phyloP scores from a whole-genome alignment of 1,284 basidiomycete genomes.

The Microbotryum violaceum region DNA sequence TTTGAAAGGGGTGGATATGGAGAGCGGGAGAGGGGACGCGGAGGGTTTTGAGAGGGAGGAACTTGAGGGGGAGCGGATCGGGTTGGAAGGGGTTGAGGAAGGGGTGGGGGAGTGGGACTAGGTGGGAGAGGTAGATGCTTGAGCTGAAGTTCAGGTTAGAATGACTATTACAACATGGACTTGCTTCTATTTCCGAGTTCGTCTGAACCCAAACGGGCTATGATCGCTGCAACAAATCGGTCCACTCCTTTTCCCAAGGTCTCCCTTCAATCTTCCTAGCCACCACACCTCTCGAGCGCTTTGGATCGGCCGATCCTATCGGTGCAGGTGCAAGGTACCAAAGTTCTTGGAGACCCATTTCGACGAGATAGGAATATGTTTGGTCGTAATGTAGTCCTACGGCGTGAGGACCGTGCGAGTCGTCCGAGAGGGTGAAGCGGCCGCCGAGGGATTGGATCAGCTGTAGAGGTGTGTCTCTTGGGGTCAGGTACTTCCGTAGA shows the following conservation, averaged over 20 bases:
- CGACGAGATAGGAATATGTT: conserved; percentile 60
- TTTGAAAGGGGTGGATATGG: conserved; percentile 54
- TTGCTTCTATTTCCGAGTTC: too few relatives aligned
- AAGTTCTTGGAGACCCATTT: conserved; percentile 55
- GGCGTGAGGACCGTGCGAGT: conserved; percentile 82
- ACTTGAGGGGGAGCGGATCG: background rate
- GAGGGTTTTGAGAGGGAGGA: conserved; percentile 34
- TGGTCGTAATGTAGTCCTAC: conserved; percentile 80
- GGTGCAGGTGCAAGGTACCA: conserved; percentile 53
- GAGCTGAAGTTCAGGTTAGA: too few relatives aligned
- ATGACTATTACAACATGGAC: too few relatives aligned
- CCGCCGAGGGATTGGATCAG: conserved; percentile 61
- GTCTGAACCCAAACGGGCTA: too few relatives aligned
- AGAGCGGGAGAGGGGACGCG: conserved; percentile 60
- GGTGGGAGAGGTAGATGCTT: background rate
- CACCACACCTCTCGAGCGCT: background rate
- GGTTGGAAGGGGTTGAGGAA: too few relatives aligned
- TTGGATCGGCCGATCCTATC: background rate
- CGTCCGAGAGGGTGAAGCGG: conserved; percentile 80
- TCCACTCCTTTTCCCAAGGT: conserved; percentile 26
- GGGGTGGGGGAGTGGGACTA: background rate
- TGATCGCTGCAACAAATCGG: background rate
- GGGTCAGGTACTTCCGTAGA: too few relatives aligned
- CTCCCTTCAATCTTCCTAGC: conserved; percentile 10
- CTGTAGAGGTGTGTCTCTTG: conserved; percentile 42